These are phyloP conservation scores for Westerdykella ornata DNA, from an alignment of 2,329 filamentous ascomycete species.

Conservation along the genomic window DNA sequence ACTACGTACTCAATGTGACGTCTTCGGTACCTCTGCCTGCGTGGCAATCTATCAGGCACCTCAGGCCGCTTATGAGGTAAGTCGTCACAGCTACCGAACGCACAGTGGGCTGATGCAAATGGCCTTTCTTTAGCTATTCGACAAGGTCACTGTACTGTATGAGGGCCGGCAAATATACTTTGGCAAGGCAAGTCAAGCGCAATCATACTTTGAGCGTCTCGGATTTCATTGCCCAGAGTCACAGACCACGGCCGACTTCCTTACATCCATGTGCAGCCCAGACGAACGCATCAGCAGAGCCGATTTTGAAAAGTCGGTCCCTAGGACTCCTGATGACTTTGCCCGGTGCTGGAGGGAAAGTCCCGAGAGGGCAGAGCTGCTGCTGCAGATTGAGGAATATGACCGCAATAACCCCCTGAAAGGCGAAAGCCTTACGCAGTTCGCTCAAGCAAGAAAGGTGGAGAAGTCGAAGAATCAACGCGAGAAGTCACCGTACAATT, in stretches of 20 bases:
- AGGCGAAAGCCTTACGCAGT: conserved; percentile 38
- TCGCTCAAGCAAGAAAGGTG: conserved; percentile 29
- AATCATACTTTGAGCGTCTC: conserved; percentile 59
- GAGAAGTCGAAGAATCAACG: conserved; percentile 48
- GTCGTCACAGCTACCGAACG: neutral
- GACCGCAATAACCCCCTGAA: conserved; percentile 41
- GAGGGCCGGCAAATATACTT: conserved; percentile 74
- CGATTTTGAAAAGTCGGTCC: conserved; percentile 39
- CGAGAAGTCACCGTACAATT: conserved; percentile 49
- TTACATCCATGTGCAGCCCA: conserved; percentile 58
- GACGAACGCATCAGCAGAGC: conserved; percentile 37
- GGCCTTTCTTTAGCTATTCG: conserved; percentile 41
- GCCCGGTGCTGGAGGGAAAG: conserved; percentile 51
- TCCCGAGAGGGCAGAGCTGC: conserved; percentile 34
- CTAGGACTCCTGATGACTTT: conserved; percentile 53
- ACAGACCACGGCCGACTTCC: conserved; percentile 65
- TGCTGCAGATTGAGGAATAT: conserved; percentile 38
- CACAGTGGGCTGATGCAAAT: conserved; percentile 32
- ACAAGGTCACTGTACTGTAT: conserved; percentile 66
- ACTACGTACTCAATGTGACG: conserved; percentile 45
- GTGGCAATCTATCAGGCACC: conserved; percentile 55
- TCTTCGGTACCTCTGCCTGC: conserved; percentile 44
- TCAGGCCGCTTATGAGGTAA: conserved; percentile 56
- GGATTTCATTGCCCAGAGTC: conserved; percentile 63
- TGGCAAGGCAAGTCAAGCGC: conserved; percentile 56